Evolutionary conservation across 2,329 filamentous ascomycete genomes (phyloP).

Genomic region (Paracamarosporium sp.): DNA sequence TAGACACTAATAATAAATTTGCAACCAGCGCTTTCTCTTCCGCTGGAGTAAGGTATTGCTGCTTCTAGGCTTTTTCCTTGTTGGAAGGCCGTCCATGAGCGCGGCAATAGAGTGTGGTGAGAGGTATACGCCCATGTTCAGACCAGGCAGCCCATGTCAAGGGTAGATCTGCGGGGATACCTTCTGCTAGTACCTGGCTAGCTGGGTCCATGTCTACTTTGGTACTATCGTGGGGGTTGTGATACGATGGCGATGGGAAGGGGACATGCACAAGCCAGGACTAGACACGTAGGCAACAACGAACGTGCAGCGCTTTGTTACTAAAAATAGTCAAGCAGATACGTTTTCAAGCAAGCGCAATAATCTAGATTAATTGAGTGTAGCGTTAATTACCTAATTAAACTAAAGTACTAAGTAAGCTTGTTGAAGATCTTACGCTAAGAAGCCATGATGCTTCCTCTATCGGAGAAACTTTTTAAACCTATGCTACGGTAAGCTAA

Average conservation of each 20-base stretch:
- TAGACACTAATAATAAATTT: conserved; percentile 13
- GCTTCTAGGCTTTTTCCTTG: conserved; percentile 12
- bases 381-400: background rate
- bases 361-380: background rate
- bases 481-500: background rate
- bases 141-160: background rate
- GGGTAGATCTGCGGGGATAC: background rate
- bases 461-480: background rate
- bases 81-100: conserved; percentile 18
- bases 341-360: too few species aligned
- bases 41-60: conserved; percentile 35
- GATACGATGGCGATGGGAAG: background rate
- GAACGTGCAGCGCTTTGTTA: background rate
- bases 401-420: background rate
- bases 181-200: background rate
- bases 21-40: conserved; percentile 36
- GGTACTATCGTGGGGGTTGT: background rate
- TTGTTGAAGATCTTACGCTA: background rate
- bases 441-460: background rate
- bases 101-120: conserved; percentile 21
- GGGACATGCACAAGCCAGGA: background rate
- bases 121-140: conserved; percentile 9
- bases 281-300: background rate
- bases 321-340: too few species aligned
- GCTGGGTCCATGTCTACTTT: background rate